phyloP scores from a whole-genome alignment of 202 grass and related monocot species.

The Cymbopogon flexuosus region DNA sequence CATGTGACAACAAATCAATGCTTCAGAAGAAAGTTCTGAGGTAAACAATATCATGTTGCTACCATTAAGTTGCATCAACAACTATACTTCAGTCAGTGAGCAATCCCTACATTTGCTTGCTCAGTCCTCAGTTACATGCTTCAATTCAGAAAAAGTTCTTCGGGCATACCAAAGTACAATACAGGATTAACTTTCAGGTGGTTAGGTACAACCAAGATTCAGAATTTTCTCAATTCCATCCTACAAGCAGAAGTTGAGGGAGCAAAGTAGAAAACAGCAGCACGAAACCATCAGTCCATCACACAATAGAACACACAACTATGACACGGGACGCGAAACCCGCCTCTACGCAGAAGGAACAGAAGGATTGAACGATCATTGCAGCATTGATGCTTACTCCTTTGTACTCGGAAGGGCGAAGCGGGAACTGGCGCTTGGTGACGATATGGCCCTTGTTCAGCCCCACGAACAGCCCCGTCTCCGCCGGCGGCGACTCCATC shows the following conservation, averaged over 20 bases:
- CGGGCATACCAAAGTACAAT: neutral
- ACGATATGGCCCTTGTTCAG: slow-evolving; percentile 39
- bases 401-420: slow-evolving; percentile 28
- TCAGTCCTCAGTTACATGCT: neutral
- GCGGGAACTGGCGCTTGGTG: slow-evolving; percentile 35
- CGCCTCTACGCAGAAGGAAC: neutral
- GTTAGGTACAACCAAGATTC: neutral
- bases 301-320: neutral
- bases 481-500: slow-evolving; percentile 19
- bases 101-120: neutral
- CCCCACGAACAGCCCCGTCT: slow-evolving; percentile 38
- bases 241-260: neutral
- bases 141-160: neutral
- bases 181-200: neutral
- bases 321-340: neutral
- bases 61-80: neutral
- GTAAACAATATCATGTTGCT: neutral
- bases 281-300: neutral
- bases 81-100: neutral
- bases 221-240: neutral
- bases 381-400: neutral
- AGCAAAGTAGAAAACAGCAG: neutral
- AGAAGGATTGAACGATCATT: neutral
- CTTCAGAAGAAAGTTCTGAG: neutral
- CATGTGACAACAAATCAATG: neutral